These are phyloP conservation scores for Heterobasidion parviporum DNA, from an alignment of 1,284 basidiomycete genomes.

Conservation along the genomic window DNA sequence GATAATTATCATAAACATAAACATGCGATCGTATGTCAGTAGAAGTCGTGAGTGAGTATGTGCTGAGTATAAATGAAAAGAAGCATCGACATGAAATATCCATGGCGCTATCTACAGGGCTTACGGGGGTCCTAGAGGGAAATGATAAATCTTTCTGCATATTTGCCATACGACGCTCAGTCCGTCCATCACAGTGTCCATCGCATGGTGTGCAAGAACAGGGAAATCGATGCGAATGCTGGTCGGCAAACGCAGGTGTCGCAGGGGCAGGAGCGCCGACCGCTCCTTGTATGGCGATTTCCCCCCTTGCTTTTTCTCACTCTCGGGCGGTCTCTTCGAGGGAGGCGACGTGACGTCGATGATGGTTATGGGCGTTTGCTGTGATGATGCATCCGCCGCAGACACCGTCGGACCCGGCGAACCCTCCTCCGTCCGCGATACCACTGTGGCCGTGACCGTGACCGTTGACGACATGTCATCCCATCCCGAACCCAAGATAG, in stretches of 20 bases:
- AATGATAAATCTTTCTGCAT: constrained; percentile 20
- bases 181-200: constrained; percentile 17
- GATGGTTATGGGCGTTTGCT: constrained; percentile 6
- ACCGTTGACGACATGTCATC: not conserved
- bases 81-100: not conserved
- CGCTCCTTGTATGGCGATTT: not conserved
- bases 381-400: not conserved
- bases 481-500: constrained; percentile 1
- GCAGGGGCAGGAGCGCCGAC: not conserved
- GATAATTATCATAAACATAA: not conserved
- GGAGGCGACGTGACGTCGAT: constrained; percentile 10
- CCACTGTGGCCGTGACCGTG: constrained; percentile 12
- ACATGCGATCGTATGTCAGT: not conserved
- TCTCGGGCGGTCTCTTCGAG: not conserved
- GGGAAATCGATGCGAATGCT: constrained; percentile 15
- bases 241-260: constrained; percentile 10
- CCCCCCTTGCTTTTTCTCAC: not conserved
- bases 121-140: constrained; percentile 24
- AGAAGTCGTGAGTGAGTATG: not conserved
- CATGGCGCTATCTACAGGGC: not conserved
- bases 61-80: not conserved
- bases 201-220: constrained; percentile 13
- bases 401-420: not conserved
- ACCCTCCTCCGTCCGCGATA: not conserved
- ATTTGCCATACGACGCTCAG: constrained; percentile 21